These are phyloP conservation scores for Solanum piurae DNA, from an alignment of 257 asterid genomes.

Conservation along the genomic window DNA sequence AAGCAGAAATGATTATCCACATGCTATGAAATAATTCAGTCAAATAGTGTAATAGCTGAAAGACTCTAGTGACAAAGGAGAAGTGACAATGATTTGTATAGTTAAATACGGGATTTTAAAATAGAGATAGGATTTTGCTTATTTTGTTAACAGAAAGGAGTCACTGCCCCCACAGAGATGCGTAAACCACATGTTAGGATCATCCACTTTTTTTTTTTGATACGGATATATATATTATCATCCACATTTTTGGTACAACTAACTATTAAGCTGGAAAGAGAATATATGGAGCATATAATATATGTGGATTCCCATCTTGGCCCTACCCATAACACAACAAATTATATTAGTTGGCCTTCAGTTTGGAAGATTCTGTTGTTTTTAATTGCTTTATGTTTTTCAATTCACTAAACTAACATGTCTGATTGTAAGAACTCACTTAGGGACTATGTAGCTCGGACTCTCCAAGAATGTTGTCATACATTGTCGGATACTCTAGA, in stretches of 20 bases:
- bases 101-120: background rate
- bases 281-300: background rate
- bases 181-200: constrained; percentile 21
- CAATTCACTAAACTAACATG: background rate
- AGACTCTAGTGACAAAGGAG: background rate
- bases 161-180: constrained; percentile 39
- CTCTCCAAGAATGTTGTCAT: background rate
- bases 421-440: background rate
- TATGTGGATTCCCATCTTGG: constrained; percentile 15
- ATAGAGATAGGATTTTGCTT: background rate
- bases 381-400: background rate
- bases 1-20: background rate
- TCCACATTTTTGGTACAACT: constrained; percentile 6
- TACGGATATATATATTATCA: background rate
- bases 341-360: constrained; percentile 2
- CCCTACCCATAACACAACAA: constrained; percentile 1
- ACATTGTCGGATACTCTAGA: background rate
- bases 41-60: background rate
- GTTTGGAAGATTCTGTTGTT: background rate
- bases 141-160: background rate
- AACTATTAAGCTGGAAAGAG: constrained; percentile 24
- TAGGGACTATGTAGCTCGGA: background rate
- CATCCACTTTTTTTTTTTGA: background rate
- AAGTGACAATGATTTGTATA: background rate
- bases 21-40: background rate